These are phyloP conservation scores for Didymella sp. DNA, from an alignment of 2,329 filamentous ascomycete genomes.

Conservation along the genomic window DNA sequence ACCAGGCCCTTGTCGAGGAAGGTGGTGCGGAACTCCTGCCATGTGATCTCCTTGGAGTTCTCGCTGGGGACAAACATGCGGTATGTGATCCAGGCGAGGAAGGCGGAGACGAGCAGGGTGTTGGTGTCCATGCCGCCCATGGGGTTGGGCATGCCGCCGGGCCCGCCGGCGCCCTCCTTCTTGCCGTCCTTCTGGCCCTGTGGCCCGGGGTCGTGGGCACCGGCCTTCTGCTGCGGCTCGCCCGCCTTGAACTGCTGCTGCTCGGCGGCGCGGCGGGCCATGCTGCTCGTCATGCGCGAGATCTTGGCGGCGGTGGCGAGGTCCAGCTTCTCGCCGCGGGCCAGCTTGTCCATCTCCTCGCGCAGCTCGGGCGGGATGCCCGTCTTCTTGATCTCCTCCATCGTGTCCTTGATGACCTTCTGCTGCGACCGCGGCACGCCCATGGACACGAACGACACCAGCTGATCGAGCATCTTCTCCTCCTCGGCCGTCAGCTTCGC, in stretches of 20 bases:
- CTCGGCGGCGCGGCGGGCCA: slow-evolving; percentile 61
- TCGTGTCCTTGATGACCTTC: slow-evolving; percentile 64
- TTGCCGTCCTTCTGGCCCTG: slow-evolving; percentile 42
- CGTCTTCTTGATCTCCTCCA: slow-evolving; percentile 68
- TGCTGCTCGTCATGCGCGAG: slow-evolving; percentile 62
- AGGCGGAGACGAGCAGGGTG: slow-evolving; percentile 63
- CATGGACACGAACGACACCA: slow-evolving; percentile 64
- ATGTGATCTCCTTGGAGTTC: slow-evolving; percentile 83
- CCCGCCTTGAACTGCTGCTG: slow-evolving; percentile 34
- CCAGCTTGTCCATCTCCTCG: slow-evolving; percentile 65
- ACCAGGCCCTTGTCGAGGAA: slow-evolving; percentile 97
- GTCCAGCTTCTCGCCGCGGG: slow-evolving; percentile 57
- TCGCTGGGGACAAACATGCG: slow-evolving; percentile 71
- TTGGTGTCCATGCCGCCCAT: slow-evolving; percentile 58
- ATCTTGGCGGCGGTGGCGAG: slow-evolving; percentile 67
- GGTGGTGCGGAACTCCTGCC: slow-evolving; percentile 92
- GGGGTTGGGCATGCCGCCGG: slow-evolving; percentile 19
- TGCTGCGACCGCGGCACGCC: slow-evolving; percentile 68
- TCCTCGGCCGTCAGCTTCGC: slow-evolving; percentile 62
- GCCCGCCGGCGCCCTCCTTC: slow-evolving; percentile 34
- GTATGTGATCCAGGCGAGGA: slow-evolving; percentile 67
- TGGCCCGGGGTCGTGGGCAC: slow-evolving; percentile 55
- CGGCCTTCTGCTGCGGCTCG: slow-evolving; percentile 53
- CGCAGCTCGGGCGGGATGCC: slow-evolving; percentile 75
- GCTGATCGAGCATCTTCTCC: slow-evolving; percentile 63